These are phyloP conservation scores for Solioccasus polychromus DNA, from an alignment of 768 basidiomycete species.

Conservation along the genomic window DNA sequence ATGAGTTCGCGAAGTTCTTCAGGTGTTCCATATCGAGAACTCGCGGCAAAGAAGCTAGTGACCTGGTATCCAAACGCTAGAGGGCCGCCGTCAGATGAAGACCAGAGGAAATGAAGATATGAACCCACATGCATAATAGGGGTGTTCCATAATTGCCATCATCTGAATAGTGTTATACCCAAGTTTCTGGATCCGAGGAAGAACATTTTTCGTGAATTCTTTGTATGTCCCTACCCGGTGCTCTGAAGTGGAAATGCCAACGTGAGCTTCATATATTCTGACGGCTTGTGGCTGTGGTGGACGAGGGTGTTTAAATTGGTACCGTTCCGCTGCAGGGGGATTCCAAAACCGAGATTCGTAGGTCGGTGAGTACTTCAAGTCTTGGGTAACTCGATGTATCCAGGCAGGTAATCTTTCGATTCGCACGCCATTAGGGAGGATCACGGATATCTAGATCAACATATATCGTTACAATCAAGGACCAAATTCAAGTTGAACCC, in stretches of 20 bases:
- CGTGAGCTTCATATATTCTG: slow-evolving; percentile 96
- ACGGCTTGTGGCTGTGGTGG: slow-evolving; percentile 64
- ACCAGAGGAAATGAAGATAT: not conserved
- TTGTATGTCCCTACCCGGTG: slow-evolving; percentile 89
- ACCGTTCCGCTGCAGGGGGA: slow-evolving; percentile 67
- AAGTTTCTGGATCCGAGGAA: slow-evolving; percentile 85
- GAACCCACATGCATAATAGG: slow-evolving; percentile 90
- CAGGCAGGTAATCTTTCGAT: slow-evolving; percentile 93
- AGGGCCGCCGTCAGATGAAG: not conserved
- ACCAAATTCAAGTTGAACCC: slow-evolving; percentile 11
- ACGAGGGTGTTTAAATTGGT: slow-evolving; percentile 77
- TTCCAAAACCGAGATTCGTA: slow-evolving; percentile 99
- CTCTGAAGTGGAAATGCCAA: slow-evolving; percentile 92
- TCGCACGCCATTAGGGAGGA: slow-evolving; percentile 69
- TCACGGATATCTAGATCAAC: slow-evolving; percentile 80
- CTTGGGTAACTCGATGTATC: slow-evolving; percentile 95
- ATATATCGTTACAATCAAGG: not conserved
- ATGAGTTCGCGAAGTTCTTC: slow-evolving; percentile 95
- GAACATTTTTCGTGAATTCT: slow-evolving; percentile 83
- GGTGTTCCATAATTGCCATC: slow-evolving; percentile 98
- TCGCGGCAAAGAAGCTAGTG: slow-evolving; percentile 95
- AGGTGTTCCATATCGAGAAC: slow-evolving; percentile 92
- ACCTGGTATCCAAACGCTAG: slow-evolving; percentile 98
- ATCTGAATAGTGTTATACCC: slow-evolving; percentile 98
- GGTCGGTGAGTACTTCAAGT: slow-evolving; percentile 80